These are phyloP conservation scores for Ogataea saltuana DNA, from an alignment of 805 yeast species.

Conservation along the genomic window DNA sequence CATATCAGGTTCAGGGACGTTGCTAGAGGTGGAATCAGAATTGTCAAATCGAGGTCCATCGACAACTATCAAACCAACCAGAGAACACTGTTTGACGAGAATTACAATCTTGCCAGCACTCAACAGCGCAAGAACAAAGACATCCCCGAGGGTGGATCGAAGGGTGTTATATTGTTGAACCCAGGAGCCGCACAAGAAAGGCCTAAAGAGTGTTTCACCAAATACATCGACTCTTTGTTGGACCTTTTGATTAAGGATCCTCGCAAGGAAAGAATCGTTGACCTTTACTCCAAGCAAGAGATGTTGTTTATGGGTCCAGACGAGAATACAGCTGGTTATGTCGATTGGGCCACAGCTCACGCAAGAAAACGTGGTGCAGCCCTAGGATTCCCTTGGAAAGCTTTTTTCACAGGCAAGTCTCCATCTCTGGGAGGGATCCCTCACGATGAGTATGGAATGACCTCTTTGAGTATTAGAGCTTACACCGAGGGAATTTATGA, in stretches of 20 bases:
- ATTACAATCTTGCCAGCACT: conserved; percentile 91
- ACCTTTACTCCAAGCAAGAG: conserved; percentile 79
- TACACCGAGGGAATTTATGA: conserved; percentile 86
- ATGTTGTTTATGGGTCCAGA: conserved; percentile 98
- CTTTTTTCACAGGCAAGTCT: conserved; percentile 94
- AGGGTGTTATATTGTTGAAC: conserved; percentile 86
- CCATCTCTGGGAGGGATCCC: conserved; percentile 96
- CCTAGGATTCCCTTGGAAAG: conserved; percentile 80
- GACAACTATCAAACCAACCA: conserved; percentile 86
- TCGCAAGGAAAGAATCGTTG: conserved; percentile 82
- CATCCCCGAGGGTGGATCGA: conserved; percentile 98
- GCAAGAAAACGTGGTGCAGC: conserved; percentile 91
- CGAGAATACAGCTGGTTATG: conserved; percentile 94
- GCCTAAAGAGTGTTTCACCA: conserved; percentile 83
- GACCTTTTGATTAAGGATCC: conserved; percentile 74
- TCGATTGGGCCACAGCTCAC: conserved; percentile 96
- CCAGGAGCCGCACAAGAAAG: conserved; percentile 74
- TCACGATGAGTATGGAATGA: conserved; percentile 98
- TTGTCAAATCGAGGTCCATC: conserved; percentile 80
- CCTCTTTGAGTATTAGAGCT: conserved; percentile 90
- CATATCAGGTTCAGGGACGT: conserved; percentile 96
- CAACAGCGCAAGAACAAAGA: conserved; percentile 97
- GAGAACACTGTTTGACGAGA: conserved; percentile 91
- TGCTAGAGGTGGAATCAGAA: conserved; percentile 97
- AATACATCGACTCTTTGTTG: conserved; percentile 87